These are phyloP conservation scores for Aureobasidium sp. DNA, from an alignment of 2,329 filamentous ascomycete genomes.

Conservation along the genomic window DNA sequence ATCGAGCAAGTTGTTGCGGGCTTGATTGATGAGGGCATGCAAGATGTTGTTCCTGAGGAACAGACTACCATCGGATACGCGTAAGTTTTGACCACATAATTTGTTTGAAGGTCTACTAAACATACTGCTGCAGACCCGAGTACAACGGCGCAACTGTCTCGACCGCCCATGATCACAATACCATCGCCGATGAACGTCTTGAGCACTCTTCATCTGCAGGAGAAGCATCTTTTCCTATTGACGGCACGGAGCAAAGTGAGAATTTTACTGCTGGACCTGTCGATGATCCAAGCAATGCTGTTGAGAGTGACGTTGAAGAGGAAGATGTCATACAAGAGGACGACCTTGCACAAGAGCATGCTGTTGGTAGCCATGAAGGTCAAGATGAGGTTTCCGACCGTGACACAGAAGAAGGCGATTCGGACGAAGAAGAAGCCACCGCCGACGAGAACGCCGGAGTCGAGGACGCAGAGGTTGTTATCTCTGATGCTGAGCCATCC, in stretches of 20 bases:
- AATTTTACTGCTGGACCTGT: background rate
- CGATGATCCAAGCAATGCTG: background rate
- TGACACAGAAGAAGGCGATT: background rate
- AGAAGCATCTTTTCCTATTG: background rate
- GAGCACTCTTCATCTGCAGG: background rate
- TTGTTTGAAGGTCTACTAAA: background rate
- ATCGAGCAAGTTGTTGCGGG: background rate
- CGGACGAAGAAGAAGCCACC: background rate
- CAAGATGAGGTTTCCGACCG: constrained; percentile 9
- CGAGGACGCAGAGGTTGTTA: background rate
- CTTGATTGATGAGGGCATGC: background rate
- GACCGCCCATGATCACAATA: background rate
- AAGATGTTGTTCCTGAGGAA: background rate
- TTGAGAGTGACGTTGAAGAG: background rate
- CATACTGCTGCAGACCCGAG: background rate
- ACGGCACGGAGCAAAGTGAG: background rate
- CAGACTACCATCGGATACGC: background rate
- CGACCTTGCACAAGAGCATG: background rate
- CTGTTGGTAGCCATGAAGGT: background rate
- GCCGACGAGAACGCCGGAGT: background rate
- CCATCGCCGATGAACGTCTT: background rate
- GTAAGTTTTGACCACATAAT: background rate
- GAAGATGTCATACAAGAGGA: background rate
- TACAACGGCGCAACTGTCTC: background rate
- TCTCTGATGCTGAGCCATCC: background rate